Evolutionary conservation across 768 basidiomycete genomes (phyloP).

Genomic region (Suillus variegatus): DNA sequence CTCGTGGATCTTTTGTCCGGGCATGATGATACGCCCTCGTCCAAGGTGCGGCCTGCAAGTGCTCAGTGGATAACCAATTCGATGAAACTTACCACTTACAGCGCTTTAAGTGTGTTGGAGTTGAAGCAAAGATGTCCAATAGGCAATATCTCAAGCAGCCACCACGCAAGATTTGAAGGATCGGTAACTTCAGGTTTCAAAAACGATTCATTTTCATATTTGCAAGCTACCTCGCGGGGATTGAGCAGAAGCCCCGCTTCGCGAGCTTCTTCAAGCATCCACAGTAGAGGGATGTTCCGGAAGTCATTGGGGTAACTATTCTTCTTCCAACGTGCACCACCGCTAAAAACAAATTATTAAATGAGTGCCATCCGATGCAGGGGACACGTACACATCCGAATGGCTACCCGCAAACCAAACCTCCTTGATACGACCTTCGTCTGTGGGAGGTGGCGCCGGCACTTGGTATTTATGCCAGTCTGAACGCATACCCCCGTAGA

Average conservation of each 20-base stretch:
- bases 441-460: background rate
- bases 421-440: constrained; percentile 21
- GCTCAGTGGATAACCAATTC: background rate
- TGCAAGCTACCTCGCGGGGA: background rate
- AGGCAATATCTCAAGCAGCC: constrained; percentile 3
- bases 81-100: background rate
- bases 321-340: background rate
- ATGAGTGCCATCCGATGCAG: background rate
- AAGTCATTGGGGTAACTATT: background rate
- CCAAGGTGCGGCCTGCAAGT: background rate
- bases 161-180: background rate
- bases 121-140: background rate
- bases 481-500: constrained; percentile 13
- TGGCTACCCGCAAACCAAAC: constrained; percentile 31
- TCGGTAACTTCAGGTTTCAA: background rate
- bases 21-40: constrained; percentile 3
- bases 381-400: constrained; percentile 23
- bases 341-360: constrained; percentile 26
- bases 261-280: constrained; percentile 28
- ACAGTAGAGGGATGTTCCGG: constrained; percentile 15
- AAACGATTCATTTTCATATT: background rate
- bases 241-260: constrained; percentile 19
- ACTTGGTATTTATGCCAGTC: background rate
- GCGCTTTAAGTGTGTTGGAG: background rate
- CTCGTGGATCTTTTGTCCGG: constrained; percentile 9